Evolutionary conservation across 768 basidiomycete species (phyloP), one percentile per base, ranked within the genome.

Genomic region (Collybia sordida): DNA sequence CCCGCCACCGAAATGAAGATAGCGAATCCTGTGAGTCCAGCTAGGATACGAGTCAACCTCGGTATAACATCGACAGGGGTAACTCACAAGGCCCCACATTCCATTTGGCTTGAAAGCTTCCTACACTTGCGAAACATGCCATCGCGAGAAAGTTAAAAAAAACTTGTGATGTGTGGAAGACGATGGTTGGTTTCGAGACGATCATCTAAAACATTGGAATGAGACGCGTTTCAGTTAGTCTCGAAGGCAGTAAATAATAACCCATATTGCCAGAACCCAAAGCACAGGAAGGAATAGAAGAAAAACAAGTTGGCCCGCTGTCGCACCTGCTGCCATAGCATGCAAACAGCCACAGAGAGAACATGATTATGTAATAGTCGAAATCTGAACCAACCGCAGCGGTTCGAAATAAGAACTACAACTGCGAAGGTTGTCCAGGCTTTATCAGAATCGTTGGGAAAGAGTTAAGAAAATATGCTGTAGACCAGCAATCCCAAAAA

Each of bases 101-200:
- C 82, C 83, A 94, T 56, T 88, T 86, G 3, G 90, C 85, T 59
- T 98, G 94, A 67, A 96, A 98, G 18, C 76, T 72, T 0, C 94
- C 94, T 3, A 93, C 89, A 58, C 88, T 86, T 6, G 90, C 95
- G 59, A 92, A 93, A 63, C 92, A 95, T 41, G 86, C 88, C 83
- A 96, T 88, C 11, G 91, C 83, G 40, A 98, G 78, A 63, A 98
- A 97, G 65, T 88, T 86, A 83, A 96, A 93, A 77, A 98, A 94
- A 47, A 83, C 79, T 73, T 96, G 89, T 2, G 81, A 83, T 24
- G 80, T 65, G 64, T 89, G 83, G 63, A 85, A 84, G 48, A 91
- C 76, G 62, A 93, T 88, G 53, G 84, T 76, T 6, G 88, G 85
- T 72, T 91, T 92, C 19, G 89, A 86, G 40, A 93, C 82, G 58